These are phyloP conservation scores for Otatea glauca DNA, from an alignment of 176 grass and related monocot genomes.

Conservation along the genomic window DNA sequence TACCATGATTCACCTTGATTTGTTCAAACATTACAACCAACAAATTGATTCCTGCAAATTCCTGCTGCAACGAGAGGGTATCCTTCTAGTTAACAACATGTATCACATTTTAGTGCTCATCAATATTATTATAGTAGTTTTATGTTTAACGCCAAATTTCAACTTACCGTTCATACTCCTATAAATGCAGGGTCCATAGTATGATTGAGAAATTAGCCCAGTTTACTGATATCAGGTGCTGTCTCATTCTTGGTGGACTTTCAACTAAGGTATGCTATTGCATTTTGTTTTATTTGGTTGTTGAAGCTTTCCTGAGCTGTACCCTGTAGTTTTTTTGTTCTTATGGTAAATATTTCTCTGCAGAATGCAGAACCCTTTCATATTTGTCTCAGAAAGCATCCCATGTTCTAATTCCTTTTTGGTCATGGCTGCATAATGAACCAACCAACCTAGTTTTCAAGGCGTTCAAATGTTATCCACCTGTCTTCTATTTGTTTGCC, in stretches of 20 bases:
- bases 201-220: conserved; percentile 95
- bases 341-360: neutral
- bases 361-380: conserved; percentile 4
- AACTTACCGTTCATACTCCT: conserved; percentile 1
- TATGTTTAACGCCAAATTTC: neutral
- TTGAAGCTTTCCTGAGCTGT: neutral
- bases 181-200: conserved; percentile 80
- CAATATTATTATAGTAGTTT: neutral
- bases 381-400: neutral
- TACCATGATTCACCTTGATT: too few species aligned
- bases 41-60: too few species aligned
- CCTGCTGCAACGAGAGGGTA: too few species aligned
- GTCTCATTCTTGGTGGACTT: conserved; percentile 94
- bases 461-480: neutral
- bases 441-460: conserved; percentile 18
- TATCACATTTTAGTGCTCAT: neutral
- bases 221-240: conserved; percentile 95
- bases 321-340: neutral
- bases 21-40: too few species aligned
- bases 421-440: neutral
- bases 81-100: neutral
- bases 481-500: conserved; percentile 18
- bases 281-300: neutral
- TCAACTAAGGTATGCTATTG: conserved; percentile 73
- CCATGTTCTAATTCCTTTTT: conserved; percentile 21